Base-by-base conservation (phyloP, 495 filamentous ascomycete genomes). In the Lophiostoma macrostomum region DNA sequence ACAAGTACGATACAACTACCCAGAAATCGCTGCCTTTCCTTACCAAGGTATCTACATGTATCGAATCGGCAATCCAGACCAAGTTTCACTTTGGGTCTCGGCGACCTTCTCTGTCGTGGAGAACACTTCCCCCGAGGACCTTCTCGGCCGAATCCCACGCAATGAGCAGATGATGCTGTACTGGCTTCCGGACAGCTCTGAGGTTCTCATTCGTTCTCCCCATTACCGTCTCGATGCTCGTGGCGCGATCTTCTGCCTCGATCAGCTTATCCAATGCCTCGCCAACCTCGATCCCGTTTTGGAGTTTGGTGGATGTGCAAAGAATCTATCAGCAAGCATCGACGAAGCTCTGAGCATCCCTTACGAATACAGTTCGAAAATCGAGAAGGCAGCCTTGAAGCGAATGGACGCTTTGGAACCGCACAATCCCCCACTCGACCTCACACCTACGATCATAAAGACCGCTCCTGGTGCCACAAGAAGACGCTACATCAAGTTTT, bases 1-100 rank as follows among this genome's bases (percentile, higher is more conserved):
- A 34, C 45, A 49, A 49, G 45, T 49, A 5, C 45, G 45, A 3
- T 49, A 49, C 45, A 49, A 49, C 32, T 49, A 49, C 16, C 45
- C 45, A 25, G 45, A 49, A 22, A 19, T 49, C 20, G 45, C 45
- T 5, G 45, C 45, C 3, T 49, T 47, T n/a, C 43, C 43, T 16
- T 34, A 47, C 30, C 19, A 35, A 19, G 43, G 43, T 5, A 47
- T 19, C 14, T 47, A 47, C 18, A 47, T 47, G 43, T 47, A 47
- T 30, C 43, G 43, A 4, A 47, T 47, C 7, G 43, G 43, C 6
- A 47, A 47, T 24, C 43, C 43, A 2, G 43, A 47, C 1, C 43
- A 47, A 34, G 43, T 47, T 7, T 3, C 27, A 11, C 28, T 47
- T 34, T 47, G 43, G 43, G 43, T 44, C 3, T 25, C 40, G 8